phyloP scores from a whole-genome alignment of 2,329 filamentous ascomycete genomes.

The Domatiomyces globalis region DNA sequence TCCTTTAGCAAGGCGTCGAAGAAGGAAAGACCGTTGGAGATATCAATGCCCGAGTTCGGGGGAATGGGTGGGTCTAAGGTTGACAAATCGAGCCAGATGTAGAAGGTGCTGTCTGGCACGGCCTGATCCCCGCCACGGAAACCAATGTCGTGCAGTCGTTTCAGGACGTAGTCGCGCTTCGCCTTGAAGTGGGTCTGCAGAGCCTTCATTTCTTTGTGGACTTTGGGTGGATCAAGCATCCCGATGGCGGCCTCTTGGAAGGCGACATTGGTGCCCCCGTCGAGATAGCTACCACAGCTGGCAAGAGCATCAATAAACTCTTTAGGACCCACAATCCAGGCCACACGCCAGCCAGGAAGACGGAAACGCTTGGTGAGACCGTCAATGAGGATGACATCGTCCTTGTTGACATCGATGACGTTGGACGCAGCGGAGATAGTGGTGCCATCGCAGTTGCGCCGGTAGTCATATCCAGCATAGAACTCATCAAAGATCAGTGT shows the following conservation, averaged over 20 bases:
- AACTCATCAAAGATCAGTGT: slow-evolving; percentile 95
- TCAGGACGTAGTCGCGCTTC: slow-evolving; percentile 84
- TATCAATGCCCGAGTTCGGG: slow-evolving; percentile 45
- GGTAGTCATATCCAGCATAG: slow-evolving; percentile 95
- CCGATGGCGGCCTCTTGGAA: slow-evolving; percentile 88
- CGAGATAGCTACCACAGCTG: slow-evolving; percentile 83
- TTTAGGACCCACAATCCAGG: slow-evolving; percentile 91
- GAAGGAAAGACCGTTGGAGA: slow-evolving; percentile 90
- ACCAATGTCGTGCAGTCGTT: slow-evolving; percentile 67
- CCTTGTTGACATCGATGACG: slow-evolving; percentile 69
- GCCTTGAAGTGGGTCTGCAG: slow-evolving; percentile 80
- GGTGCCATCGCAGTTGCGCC: slow-evolving; percentile 72
- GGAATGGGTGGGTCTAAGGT: slow-evolving; percentile 39
- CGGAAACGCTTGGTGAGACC: slow-evolving; percentile 94
- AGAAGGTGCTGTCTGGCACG: slow-evolving; percentile 84
- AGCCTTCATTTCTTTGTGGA: slow-evolving; percentile 73
- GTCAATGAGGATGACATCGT: slow-evolving; percentile 88
- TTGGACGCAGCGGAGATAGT: slow-evolving; percentile 85
- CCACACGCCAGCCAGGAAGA: slow-evolving; percentile 88
- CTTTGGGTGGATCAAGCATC: slow-evolving; percentile 78
- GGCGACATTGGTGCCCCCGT: slow-evolving; percentile 84
- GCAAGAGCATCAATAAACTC: slow-evolving; percentile 91
- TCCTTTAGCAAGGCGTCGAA: slow-evolving; percentile 87
- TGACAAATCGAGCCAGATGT: slow-evolving; percentile 60
- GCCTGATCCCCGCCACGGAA: slow-evolving; percentile 57